A percentile compares a stretch with the other conserved stretches of the same genome.
These are phyloP conservation scores for Zalaria obscura DNA, from an alignment of 2,329 filamentous ascomycete genomes.

Conservation along the genomic window DNA sequence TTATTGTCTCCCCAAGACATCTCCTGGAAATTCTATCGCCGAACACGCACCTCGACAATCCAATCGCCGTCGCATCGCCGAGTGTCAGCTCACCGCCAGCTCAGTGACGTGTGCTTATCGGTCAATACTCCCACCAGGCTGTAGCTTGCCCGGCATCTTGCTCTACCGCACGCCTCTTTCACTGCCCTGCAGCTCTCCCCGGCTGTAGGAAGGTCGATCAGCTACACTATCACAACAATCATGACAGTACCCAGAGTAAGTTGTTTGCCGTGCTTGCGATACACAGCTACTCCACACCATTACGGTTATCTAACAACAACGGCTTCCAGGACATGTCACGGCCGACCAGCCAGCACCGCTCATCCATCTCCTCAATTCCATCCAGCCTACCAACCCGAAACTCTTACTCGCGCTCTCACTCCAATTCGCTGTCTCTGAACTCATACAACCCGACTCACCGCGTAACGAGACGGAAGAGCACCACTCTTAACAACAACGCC, in stretches of 20 bases:
- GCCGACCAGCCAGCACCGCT: slow-evolving; percentile 29
- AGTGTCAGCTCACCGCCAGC: no score
- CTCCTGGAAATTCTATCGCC: no score
- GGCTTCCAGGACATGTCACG: slow-evolving; percentile 24
- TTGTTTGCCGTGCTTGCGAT: not conserved
- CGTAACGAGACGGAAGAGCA: slow-evolving; percentile 86
- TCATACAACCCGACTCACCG: slow-evolving; percentile 71
- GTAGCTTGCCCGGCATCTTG: no score
- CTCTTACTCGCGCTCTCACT: slow-evolving; percentile 60
- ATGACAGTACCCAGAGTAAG: not conserved
- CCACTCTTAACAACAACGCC: slow-evolving; percentile 51
- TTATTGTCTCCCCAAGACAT: no score
- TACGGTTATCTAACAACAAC: not conserved
- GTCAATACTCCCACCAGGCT: no score
- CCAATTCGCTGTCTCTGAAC: slow-evolving; percentile 65
- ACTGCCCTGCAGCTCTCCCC: not conserved
- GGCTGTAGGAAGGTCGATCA: not conserved
- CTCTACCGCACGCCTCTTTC: no score
- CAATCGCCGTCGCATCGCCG: no score
- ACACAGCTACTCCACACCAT: not conserved
- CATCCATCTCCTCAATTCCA: slow-evolving; percentile 41
- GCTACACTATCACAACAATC: not conserved
- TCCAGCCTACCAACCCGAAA: slow-evolving; percentile 48
- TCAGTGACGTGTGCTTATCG: no score
- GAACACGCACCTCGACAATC: no score